Base-by-base conservation (phyloP, 805 yeast genomes). In the Jamesozyma spencerorum region DNA sequence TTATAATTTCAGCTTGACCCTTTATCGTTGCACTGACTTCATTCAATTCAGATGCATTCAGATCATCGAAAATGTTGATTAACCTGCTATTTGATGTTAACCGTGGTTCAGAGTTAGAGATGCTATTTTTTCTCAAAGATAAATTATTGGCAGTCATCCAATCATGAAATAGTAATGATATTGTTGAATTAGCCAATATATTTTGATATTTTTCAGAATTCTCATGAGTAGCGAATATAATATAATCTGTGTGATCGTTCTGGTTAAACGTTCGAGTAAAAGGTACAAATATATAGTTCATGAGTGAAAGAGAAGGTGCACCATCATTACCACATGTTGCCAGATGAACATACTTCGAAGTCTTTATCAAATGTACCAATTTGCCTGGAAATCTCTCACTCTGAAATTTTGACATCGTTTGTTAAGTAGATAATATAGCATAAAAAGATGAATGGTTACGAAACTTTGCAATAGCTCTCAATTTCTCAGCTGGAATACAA, bases 151-250 rank as follows among this genome's bases (percentile, higher is more conserved):
- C 75, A 0, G 85, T 71, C 13, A 81, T 74, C 96, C 96, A 88
- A 54, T 90, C 97, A 57, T 88, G 97, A 31, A 88, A 77, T 42
- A 88, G 66, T 32, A 88, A 58, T 0, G 95, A 81, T 8, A 88
- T 95, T 34, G 75, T 71, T 12, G 87, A 85, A 57, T 88, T 88
- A 31, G 63, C 60, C 12, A 61, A 46, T 38, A 88, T 72, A 61
- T 88, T 87, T 28, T 69, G 62, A 59, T 71, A 84, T 63, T 87
- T 90, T 42, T 75, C 75, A 7, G 96, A 84, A 38, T 71, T 63
- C 43, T 72, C 75, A 1, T 78, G 78, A 1, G 94, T 77, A 2
- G 95, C 76, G 38, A 88, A 66, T 19, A 88, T 74, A 36, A 87
- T 74, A 48, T 68, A 71, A 24, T 76, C 70, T 18, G 59, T 62